Evolutionary conservation across 2,329 filamentous ascomycete species (phyloP), one percentile per base, ranked within the genome.

Genomic region (Fusarium sp.): DNA sequence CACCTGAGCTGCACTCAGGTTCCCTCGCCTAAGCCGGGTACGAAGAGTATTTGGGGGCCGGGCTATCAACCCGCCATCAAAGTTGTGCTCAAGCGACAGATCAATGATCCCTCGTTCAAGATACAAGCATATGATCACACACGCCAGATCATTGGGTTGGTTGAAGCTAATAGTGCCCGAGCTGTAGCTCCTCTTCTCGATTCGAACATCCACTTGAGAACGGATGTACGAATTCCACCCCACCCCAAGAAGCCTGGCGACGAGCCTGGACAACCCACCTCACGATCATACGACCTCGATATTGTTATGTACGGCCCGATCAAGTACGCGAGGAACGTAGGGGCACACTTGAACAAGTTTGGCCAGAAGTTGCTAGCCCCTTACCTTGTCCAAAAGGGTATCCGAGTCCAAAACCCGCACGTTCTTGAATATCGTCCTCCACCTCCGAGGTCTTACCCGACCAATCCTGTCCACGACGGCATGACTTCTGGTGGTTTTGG

Each of bases 281-380:
- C 92, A 3, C 82, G 84, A 21, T 80, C 83, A 4, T 89, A 92
- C 64, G 83, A 83, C 14, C 83, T 95, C 27, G 89, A 92, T 23
- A 82, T 97, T 27, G 93, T 93, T 72, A 77, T 98, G 10, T 98
- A 96, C 74, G 93, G 93, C 1, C 90, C 92, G 9, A 85, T 90
- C 40, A 90, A 88, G 60, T 86, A 87, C 65, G 89, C 87, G 5
- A 83, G 84, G 13, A 82, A 85, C 12, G 87, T 98, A 41, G 94
- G 93, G 3, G 87, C 82, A 55, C 87, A 88, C 60, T 84, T 98
- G 54, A 75, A 64, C 63, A 89, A 89, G 68, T 86, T 86, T 67
- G 87, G 90, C 63, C 80, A 96, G 21, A 90, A 87, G 80, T 84
- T 98, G 13, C 83, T 88, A 40, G 87, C 84, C 53, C 94, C 88